Percentiles rank a stretch among this genome's conserved stretches.
phyloP scores from a whole-genome alignment of 345 rosid species.

The Ceriops decandra region DNA sequence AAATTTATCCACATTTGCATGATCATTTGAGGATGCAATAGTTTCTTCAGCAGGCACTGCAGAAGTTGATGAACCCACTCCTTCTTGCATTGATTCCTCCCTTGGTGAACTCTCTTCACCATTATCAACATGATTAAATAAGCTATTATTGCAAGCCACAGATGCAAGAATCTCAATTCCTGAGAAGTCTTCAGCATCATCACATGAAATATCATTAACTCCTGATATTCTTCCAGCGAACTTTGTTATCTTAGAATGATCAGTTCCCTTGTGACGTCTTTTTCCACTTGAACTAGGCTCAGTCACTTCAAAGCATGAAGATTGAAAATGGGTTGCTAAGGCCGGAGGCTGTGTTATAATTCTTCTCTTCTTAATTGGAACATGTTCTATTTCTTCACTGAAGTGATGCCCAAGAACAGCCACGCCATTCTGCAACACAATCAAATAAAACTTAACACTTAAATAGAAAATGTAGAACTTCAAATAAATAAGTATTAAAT shows the following conservation, averaged over 20 bases:
- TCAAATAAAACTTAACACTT: constrained; percentile 13
- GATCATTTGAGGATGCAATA: constrained; percentile 17
- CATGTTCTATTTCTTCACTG: constrained; percentile 40
- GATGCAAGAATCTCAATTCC: constrained; percentile 58
- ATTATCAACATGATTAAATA: constrained; percentile 25
- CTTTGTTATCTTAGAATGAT: constrained; percentile 6
- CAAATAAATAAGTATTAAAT: background rate
- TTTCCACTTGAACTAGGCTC: constrained; percentile 10
- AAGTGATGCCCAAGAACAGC: constrained; percentile 49
- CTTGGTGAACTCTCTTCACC: constrained; percentile 11
- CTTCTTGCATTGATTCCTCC: constrained; percentile 17
- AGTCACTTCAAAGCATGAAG: constrained; percentile 19
- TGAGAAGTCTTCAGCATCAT: constrained; percentile 42
- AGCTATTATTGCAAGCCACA: constrained; percentile 42
- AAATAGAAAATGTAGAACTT: background rate
- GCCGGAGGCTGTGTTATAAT: constrained; percentile 26
- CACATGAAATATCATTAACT: constrained; percentile 12
- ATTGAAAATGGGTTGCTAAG: constrained; percentile 20
- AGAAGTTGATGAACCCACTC: constrained; percentile 12
- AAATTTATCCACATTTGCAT: constrained; percentile 15
- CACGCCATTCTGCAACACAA: constrained; percentile 46
- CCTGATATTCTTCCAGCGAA: constrained; percentile 15
- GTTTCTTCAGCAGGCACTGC: background rate
- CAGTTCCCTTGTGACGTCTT: constrained; percentile 3
- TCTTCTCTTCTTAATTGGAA: constrained; percentile 54